A percentile compares a stretch with the other conserved stretches of the same genome.
Conservation (phyloP, 495 filamentous ascomycete genomes). For the Xylaria scruposa region DNA sequence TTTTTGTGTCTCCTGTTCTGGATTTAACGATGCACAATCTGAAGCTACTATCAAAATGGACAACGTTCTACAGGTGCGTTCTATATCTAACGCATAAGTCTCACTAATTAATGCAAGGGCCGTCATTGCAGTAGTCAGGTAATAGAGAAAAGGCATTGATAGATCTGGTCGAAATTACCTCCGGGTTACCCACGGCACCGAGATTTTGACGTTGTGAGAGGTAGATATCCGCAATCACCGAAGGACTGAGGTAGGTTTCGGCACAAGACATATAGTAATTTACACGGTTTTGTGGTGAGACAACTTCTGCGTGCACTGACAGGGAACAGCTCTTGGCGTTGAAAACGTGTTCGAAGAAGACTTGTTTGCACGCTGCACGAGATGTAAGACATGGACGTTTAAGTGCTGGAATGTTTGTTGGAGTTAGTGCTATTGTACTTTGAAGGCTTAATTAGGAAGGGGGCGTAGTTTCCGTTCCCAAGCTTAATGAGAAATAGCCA, state of each 20-base stretch:
- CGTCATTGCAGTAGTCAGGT: not conserved
- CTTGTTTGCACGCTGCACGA: not conserved
- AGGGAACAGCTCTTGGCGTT: not conserved
- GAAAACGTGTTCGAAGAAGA: not conserved
- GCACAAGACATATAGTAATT: slow-evolving; percentile 1
- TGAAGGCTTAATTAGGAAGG: not conserved
- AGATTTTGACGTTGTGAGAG: not conserved
- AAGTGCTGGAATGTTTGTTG: too few relatives aligned
- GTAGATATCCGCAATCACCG: slow-evolving; percentile 15
- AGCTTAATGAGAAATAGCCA: not conserved
- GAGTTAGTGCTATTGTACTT: too few relatives aligned
- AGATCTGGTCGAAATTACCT: not conserved
- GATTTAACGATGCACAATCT: not conserved
- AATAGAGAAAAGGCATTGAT: not conserved
- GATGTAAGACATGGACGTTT: slow-evolving; percentile 5
- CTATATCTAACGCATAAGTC: not conserved
- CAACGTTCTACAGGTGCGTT: not conserved
- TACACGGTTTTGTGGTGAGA: not conserved
- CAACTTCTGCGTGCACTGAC: not conserved
- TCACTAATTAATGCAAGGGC: not conserved
- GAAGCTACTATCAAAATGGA: not conserved
- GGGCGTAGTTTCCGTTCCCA: not conserved
- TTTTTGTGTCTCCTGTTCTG: not conserved
- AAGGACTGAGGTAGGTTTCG: not conserved
- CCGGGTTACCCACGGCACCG: not conserved